Evolutionary conservation across 106 monocot genomes (phyloP).

Genomic region (Dendrobium huoshanense): DNA sequence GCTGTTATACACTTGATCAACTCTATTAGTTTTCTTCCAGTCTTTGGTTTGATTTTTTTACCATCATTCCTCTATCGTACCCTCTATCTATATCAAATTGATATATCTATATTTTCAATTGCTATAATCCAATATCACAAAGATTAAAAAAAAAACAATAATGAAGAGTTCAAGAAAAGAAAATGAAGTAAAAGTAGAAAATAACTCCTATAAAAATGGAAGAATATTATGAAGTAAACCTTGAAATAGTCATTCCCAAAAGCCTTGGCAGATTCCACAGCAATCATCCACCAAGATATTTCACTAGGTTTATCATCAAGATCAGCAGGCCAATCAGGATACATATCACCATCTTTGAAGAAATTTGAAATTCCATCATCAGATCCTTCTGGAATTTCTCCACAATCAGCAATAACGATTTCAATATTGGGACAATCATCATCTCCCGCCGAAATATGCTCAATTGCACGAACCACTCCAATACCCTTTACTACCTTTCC

Average conservation of each 20-base stretch:
- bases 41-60: no score
- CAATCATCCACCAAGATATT: conserved; percentile 49
- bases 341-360: conserved; percentile 82
- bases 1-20: no score
- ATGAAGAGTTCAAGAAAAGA: no score
- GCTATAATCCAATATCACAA: no score
- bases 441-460: conserved; percentile 54
- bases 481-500: conserved; percentile 79
- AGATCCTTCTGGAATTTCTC: conserved; percentile 56
- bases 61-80: no score
- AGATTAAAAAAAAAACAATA: no score
- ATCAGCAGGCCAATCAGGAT: conserved; percentile 65
- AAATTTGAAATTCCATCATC: conserved; percentile 66
- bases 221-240: conserved; percentile 8
- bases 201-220: no score
- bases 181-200: no score
- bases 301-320: conserved; percentile 38
- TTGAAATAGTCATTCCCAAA: conserved; percentile 45
- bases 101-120: no score
- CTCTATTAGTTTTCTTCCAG: no score
- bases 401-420: conserved; percentile 62
- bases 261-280: conserved; percentile 33
- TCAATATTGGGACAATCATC: conserved; percentile 56
- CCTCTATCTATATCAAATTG: no score
- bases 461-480: conserved; percentile 75